phyloP scores from a whole-genome alignment of 108 stramenopile species.

The Stephanodiscus triporus region DNA sequence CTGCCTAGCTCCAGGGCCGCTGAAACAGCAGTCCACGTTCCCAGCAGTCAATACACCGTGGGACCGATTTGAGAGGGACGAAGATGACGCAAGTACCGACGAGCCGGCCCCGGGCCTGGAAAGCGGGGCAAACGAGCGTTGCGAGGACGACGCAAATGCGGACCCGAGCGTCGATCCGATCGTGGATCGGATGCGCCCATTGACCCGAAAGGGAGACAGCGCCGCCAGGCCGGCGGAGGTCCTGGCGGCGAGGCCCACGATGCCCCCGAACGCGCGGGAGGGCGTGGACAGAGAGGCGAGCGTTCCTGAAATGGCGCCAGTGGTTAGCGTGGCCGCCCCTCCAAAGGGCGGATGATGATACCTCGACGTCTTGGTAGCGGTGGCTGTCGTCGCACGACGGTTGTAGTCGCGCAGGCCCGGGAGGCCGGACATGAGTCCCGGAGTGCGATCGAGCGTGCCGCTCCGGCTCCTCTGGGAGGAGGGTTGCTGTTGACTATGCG shows the following conservation, averaged over 20 bases:
- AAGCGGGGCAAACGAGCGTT: neutral
- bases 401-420: neutral
- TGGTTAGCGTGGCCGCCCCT: constrained; percentile 1
- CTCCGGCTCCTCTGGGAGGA: neutral
- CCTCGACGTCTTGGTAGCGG: neutral
- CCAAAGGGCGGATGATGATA: neutral
- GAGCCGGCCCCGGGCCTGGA: neutral
- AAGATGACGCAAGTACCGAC: constrained; percentile 7
- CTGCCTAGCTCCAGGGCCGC: neutral
- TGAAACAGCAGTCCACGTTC: neutral
- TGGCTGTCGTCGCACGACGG: neutral
- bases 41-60: neutral
- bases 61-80: neutral
- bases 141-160: neutral
- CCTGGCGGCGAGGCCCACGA: neutral
- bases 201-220: neutral
- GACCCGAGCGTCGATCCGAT: neutral
- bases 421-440: neutral
- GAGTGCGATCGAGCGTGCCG: neutral
- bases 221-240: constrained; percentile 2
- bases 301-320: neutral
- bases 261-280: constrained; percentile 3
- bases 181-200: neutral
- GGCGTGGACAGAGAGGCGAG: neutral
- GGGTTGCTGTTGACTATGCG: neutral